Evolutionary conservation across 2,329 filamentous ascomycete species (phyloP), one percentile per base, ranked within the genome.

Genomic region (Leptographium flavum): DNA sequence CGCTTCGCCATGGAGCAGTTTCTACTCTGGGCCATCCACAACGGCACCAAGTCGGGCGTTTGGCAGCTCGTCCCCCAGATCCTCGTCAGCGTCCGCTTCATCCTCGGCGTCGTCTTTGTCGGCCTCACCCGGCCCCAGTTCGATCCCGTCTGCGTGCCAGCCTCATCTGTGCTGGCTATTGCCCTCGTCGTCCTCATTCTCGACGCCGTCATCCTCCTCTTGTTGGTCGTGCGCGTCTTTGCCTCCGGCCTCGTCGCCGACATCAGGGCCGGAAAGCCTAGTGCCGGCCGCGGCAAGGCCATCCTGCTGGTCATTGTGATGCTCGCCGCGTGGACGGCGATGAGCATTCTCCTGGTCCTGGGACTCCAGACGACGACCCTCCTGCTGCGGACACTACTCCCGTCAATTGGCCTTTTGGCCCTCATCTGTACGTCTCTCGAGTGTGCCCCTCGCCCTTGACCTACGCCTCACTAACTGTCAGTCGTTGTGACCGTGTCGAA

Each of bases 121-220:
- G 73, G 67, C n/a, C 64, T 76, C 42, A 70, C 73, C 23, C 63
- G 70, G 36, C 64, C 69, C 7, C 65, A 73, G 47, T 69, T 74
- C 50, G 63, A 66, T 31, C 64, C 66, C 15, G 68, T 71, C 27
- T 79, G 75, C 53, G 62, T 74, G 15, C 64, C 72, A 19, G 59
- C 58, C 23, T 70, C 67, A 10, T 63, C 65, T 5, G 47, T 68
- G 25, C 51, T 67, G 35, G 62, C 67, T 1, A 48, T 76, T 2
- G 65, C 70, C 10, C 58, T 74, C 14, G 54, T 63, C 8, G 58
- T 68, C 5, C 59, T 74, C 8, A 61, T 56, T 17, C 50, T 66
- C 25, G 72, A 78, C 50, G 64, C 57, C 4, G 55, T 66, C 40
- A 63, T 76, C 27, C 53, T 74, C 31, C 48, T 57, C 35, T 52